phyloP scores from a whole-genome alignment of 768 basidiomycete species.

The Strobilomyces dryophilus region DNA sequence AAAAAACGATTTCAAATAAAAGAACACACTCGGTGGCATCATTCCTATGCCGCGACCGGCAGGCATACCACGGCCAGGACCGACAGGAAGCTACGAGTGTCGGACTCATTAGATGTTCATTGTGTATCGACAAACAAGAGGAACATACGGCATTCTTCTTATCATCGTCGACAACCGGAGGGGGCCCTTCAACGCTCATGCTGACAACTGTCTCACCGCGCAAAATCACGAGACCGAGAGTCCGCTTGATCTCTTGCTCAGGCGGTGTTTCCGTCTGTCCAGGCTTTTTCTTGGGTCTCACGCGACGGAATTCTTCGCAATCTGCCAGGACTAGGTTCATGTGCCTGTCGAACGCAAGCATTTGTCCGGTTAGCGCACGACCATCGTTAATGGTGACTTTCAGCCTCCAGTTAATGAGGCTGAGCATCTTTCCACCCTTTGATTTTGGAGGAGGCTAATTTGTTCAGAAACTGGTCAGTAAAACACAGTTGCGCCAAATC shows the following conservation, averaged over 20 bases:
- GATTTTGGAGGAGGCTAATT: constrained; percentile 89
- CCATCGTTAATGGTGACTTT: constrained; percentile 98
- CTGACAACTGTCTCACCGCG: constrained; percentile 97
- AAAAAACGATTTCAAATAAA: constrained; percentile 17
- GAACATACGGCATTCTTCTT: constrained; percentile 71
- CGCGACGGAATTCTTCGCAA: constrained; percentile 94
- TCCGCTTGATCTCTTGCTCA: constrained; percentile 93
- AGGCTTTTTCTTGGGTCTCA: constrained; percentile 87
- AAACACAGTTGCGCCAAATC: constrained; percentile 4
- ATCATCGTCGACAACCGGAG: constrained; percentile 86
- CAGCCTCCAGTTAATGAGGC: constrained; percentile 96
- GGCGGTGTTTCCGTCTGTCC: constrained; percentile 68
- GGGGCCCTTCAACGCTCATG: constrained; percentile 91
- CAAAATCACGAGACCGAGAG: constrained; percentile 93
- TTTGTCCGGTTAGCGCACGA: constrained; percentile 92
- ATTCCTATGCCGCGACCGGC: constrained; percentile 97
- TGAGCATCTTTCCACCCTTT: constrained; percentile 97
- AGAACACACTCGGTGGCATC: constrained; percentile 74
- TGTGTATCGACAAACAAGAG: constrained; percentile 2
- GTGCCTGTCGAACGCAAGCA: constrained; percentile 99
- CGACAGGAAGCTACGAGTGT: constrained; percentile 62
- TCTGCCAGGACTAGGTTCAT: constrained; percentile 99
- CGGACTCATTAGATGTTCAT: constrained; percentile 17
- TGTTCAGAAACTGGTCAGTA: constrained; percentile 6
- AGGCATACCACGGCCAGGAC: constrained; percentile 93